Evolutionary conservation across 805 yeast genomes (phyloP).

Genomic region (Candida corydali): DNA sequence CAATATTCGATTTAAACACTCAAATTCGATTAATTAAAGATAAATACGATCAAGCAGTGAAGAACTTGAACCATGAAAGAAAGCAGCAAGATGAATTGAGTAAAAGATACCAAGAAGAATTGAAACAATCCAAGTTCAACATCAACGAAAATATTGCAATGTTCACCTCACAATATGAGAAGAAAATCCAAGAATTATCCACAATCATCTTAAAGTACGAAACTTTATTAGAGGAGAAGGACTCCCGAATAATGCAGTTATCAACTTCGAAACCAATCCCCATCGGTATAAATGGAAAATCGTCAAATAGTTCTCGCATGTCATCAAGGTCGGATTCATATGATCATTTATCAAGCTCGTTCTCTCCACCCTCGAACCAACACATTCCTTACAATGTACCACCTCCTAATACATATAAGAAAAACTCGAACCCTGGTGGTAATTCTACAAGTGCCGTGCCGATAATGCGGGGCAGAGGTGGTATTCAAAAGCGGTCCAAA

Average conservation of each 20-base stretch:
- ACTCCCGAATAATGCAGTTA: constrained; percentile 29
- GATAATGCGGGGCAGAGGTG: constrained; percentile 40
- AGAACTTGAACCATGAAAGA: constrained; percentile 15
- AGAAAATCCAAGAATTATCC: constrained; percentile 30
- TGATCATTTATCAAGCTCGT: constrained; percentile 7
- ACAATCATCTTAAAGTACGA: constrained; percentile 29
- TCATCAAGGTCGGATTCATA: constrained; percentile 5
- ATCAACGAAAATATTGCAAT: constrained; percentile 21
- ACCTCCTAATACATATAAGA: constrained; percentile 6
- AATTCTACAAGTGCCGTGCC: constrained; percentile 19
- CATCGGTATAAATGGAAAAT: constrained; percentile 18
- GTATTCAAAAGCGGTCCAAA: constrained; percentile 40
- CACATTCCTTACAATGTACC: constrained; percentile 1
- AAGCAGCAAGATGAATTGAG: constrained; percentile 13
- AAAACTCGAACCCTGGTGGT: constrained; percentile 5
- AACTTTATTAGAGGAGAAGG: constrained; percentile 32
- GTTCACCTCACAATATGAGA: constrained; percentile 26
- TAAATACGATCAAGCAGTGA: constrained; percentile 14
- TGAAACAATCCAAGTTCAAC: constrained; percentile 21
- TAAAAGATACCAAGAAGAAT: constrained; percentile 19
- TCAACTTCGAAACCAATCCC: constrained; percentile 36
- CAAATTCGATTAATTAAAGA: constrained; percentile 18
- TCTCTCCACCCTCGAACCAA: constrained; percentile 2
- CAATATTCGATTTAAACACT: constrained; percentile 10
- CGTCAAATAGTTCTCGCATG: constrained; percentile 2